Evolutionary conservation across 768 basidiomycete genomes (phyloP).

Genomic region (Hygrophoropsis aurantiaca): DNA sequence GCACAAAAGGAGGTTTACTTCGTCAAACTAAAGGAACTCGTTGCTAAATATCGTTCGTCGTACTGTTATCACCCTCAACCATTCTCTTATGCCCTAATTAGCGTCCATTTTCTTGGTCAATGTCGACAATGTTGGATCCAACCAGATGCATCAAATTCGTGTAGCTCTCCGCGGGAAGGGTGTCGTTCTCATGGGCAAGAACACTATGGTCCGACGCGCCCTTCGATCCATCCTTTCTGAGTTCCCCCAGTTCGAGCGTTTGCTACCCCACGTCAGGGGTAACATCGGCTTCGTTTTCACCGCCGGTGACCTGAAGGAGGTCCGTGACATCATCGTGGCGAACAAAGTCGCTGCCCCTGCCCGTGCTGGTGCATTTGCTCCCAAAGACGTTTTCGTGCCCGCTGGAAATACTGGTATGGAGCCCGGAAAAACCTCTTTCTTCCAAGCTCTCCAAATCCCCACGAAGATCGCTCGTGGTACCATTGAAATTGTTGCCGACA

Average conservation of each 20-base stretch:
- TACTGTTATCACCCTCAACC: background rate
- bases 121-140: constrained; percentile 99
- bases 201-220: constrained; percentile 99
- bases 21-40: constrained; percentile 88
- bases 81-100: constrained; percentile 31
- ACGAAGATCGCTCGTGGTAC: constrained; percentile 99
- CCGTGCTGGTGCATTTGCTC: constrained; percentile 95
- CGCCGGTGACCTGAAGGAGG: constrained; percentile 84
- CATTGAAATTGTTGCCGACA: constrained; percentile 97
- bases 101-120: constrained; percentile 99
- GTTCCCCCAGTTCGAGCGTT: constrained; percentile 91
- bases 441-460: constrained; percentile 99
- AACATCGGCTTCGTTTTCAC: constrained; percentile 99
- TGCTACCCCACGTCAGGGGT: constrained; percentile 93
- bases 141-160: constrained; percentile 99
- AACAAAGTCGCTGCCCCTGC: constrained; percentile 99
- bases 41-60: constrained; percentile 84
- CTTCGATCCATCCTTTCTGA: constrained; percentile 89
- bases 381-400: constrained; percentile 89
- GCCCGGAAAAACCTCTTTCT: constrained; percentile 99
- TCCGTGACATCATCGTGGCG: constrained; percentile 89
- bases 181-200: constrained; percentile 99
- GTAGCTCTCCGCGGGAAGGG: constrained; percentile 94
- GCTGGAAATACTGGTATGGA: constrained; percentile 99
- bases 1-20: constrained; percentile 93